Percentiles rank a stretch among this genome's conserved stretches.
Evolutionary conservation across 495 filamentous ascomycete species (phyloP).

Genomic region (Aspergillus sclerotiicarbonarius): DNA sequence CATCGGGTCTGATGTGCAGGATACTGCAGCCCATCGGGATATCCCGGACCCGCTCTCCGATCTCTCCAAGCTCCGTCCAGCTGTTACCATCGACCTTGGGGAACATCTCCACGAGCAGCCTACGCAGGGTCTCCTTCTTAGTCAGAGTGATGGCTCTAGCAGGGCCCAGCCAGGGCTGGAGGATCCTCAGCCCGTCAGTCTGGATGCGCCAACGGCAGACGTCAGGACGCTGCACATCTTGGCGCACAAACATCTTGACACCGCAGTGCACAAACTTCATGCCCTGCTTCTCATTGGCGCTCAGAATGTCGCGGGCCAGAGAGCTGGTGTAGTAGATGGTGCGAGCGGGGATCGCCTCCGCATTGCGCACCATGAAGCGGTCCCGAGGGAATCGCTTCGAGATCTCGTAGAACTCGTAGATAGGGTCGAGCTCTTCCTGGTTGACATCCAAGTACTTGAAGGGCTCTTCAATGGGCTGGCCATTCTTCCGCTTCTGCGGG

Average conservation of each 20-base stretch:
- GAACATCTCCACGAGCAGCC: conserved; percentile 91
- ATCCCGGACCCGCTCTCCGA: conserved; percentile 75
- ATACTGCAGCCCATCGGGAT: conserved; percentile 92
- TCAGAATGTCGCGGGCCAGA: conserved; percentile 79
- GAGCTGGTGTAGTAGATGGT: conserved; percentile 92
- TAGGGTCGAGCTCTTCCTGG: conserved; percentile 69
- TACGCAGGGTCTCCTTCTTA: conserved; percentile 71
- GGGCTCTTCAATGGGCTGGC: conserved; percentile 71
- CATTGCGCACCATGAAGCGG: conserved; percentile 95
- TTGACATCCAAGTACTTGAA: conserved; percentile 81
- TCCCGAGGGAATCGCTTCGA: conserved; percentile 79
- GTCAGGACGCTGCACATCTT: conserved; percentile 80
- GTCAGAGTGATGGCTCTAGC: conserved; percentile 70
- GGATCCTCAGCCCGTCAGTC: conserved; percentile 82
- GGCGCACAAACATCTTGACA: conserved; percentile 98
- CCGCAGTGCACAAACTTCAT: conserved; percentile 96
- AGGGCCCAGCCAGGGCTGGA: conserved; percentile 83
- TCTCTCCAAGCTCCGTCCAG: conserved; percentile 78
- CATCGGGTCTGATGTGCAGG: conserved; percentile 71
- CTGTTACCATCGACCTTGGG: conserved; percentile 68
- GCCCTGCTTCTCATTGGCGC: conserved; percentile 77
- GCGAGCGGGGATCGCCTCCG: conserved; percentile 73
- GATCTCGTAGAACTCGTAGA: conserved; percentile 79
- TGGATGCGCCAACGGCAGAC: conserved; percentile 94
- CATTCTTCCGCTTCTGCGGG: conserved; percentile 45